Conservation (phyloP, 169 alveolate genomes). For the Babesia caballi region DNA sequence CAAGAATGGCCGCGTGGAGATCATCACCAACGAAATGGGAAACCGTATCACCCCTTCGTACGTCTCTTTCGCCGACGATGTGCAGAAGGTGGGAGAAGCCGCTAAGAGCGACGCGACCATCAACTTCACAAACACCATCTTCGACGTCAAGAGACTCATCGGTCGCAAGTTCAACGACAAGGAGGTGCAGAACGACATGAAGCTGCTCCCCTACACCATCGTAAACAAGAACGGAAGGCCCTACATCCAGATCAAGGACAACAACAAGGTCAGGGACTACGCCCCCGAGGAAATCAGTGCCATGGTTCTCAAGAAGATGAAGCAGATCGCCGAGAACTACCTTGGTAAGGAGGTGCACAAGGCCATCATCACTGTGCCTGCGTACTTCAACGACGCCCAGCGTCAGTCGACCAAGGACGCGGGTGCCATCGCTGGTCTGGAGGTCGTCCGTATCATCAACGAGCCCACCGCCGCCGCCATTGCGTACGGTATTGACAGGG, state of each 20-base stretch:
- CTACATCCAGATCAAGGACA: constrained; percentile 88
- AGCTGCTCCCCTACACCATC: constrained; percentile 92
- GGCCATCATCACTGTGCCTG: constrained; percentile 96
- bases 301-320: constrained; percentile 95
- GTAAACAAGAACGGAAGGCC: constrained; percentile 93
- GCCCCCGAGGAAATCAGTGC: constrained; percentile 99
- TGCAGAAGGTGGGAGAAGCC: constrained; percentile 94
- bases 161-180: constrained; percentile 96
- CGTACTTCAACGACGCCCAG: constrained; percentile 99
- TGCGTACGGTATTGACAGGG: constrained; percentile 98
- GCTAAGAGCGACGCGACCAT: constrained; percentile 97
- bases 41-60: constrained; percentile 97
- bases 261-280: constrained; percentile 87
- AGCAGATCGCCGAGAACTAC: constrained; percentile 95
- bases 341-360: constrained; percentile 93
- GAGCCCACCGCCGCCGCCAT: constrained; percentile 99
- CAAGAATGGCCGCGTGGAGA: constrained; percentile 96
- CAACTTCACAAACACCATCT: constrained; percentile 95
- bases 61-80: constrained; percentile 96
- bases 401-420: constrained; percentile 99
- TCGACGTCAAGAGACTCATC: constrained; percentile 96
- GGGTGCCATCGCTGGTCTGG: constrained; percentile 97
- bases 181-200: constrained; percentile 93
- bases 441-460: constrained; percentile 95
- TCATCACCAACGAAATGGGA: constrained; percentile 90